Evolutionary conservation across 108 stramenopile species (phyloP).

Genomic region (Epipyxis sp.): DNA sequence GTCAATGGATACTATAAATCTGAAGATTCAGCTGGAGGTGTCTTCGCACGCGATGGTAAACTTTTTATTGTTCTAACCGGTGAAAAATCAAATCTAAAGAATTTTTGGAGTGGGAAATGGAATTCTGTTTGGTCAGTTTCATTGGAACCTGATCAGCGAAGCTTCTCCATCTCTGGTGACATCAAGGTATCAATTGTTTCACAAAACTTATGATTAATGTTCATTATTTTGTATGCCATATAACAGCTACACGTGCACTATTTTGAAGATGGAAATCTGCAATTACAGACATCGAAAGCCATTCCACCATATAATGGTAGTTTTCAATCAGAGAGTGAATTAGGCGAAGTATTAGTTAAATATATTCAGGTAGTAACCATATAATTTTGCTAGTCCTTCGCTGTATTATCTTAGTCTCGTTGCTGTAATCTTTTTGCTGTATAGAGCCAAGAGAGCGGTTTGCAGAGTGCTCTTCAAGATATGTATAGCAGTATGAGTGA

Average conservation of each 20-base stretch:
- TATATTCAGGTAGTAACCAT: conserved; percentile 18
- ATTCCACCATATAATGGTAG: conserved; percentile 33
- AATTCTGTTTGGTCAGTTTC: neutral
- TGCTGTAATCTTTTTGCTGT: conserved; percentile 40
- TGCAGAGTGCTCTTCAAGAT: conserved; percentile 49
- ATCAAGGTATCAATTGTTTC: conserved; percentile 13
- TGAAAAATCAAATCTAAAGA: conserved; percentile 18
- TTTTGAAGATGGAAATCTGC: conserved; percentile 45
- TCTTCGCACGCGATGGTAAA: conserved; percentile 9
- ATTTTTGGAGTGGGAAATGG: conserved; percentile 34
- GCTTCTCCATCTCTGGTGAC: neutral
- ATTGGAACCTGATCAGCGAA: neutral
- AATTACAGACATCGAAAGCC: conserved; percentile 43
- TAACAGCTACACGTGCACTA: conserved; percentile 35
- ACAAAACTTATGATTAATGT: too few relatives aligned
- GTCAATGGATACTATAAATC: neutral
- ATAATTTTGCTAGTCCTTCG: too few relatives aligned
- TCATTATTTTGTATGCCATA: neutral
- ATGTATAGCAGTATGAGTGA: conserved; percentile 56
- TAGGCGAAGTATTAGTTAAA: neutral
- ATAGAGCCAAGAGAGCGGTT: conserved; percentile 50
- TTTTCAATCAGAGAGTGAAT: neutral
- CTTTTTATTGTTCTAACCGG: conserved; percentile 16
- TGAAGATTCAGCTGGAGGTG: conserved; percentile 25
- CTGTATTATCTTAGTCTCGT: neutral